Evolutionary conservation across 176 grass and related monocot genomes (phyloP), one percentile per base, ranked within the genome.

Genomic region (Pharus latifolius): DNA sequence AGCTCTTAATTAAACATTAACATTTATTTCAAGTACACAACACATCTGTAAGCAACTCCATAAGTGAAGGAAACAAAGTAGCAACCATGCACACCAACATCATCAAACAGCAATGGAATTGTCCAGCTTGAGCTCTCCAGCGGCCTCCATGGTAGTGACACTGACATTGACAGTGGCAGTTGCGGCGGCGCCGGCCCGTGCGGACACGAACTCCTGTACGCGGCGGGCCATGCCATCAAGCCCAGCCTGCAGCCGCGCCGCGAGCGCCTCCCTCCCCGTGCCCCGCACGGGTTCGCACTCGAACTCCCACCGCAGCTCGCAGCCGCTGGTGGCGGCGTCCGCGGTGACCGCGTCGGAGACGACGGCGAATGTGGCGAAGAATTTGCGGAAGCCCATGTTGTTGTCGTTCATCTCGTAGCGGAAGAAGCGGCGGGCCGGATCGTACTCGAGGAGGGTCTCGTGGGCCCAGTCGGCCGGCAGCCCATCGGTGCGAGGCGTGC

Each of bases 361-460:
- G 72, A 89, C 90, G 64, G 65, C 64, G 73, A 89, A 86, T 16
- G 60, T 73, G 37, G 90, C 86, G 52, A 85, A 80, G 70, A 89
- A 93, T 43, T 13, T 6, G 29, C 73, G 78, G 65, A 93, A 93
- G 8, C 90, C 90, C 90, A 93, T 83, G 69, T 93, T 93, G 90
- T 88, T 93, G 59, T 93, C 82, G 60, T 83, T 89, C 85, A 93
- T 83, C 80, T 93, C 80, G 85, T 93, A 93, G 30, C 89, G 82
- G 85, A 92, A 92, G 79, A 74, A 56, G 54, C 85, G 89, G 33
- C 48, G 49, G 1, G 13, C 72, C 0, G 74, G 17, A 57, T 92
- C 83, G 75, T 87, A 66, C 56, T 84, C 80, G 1, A 96, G 85
- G 17, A 96, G 88, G 52, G 90, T 88, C 72, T 96, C 92, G 72